phyloP scores from a whole-genome alignment of 768 basidiomycete genomes.

The Pleurotus pulmonarius region DNA sequence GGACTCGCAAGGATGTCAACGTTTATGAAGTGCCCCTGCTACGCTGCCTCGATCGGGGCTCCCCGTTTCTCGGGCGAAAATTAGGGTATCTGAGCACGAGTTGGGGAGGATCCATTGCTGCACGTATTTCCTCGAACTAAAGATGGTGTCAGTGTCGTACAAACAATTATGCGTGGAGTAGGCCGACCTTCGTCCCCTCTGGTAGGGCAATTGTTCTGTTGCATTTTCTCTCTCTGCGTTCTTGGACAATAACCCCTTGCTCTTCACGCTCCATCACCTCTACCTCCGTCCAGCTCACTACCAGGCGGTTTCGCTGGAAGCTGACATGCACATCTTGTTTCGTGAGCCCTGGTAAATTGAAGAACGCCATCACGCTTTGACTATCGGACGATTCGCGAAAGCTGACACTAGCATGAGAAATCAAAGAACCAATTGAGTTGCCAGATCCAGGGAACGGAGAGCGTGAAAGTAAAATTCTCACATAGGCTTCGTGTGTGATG shows the following conservation, averaged over 20 bases:
- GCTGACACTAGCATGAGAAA: conserved; percentile 44
- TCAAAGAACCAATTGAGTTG: conserved; percentile 10
- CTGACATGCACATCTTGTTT: conserved; percentile 78
- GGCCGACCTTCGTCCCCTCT: conserved; percentile 64
- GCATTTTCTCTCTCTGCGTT: conserved; percentile 59
- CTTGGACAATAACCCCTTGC: conserved; percentile 55
- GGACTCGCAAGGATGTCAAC: background rate
- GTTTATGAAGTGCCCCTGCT: background rate
- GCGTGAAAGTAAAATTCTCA: conserved; percentile 1
- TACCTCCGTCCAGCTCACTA: conserved; percentile 64
- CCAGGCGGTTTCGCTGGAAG: conserved; percentile 57
- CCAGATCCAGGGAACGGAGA: conserved; percentile 8
- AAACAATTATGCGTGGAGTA: no score
- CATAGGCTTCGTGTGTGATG: conserved; percentile 5
- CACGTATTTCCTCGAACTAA: conserved; percentile 73
- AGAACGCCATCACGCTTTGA: conserved; percentile 51
- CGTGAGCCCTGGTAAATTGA: conserved; percentile 64
- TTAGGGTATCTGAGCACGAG: conserved; percentile 69
- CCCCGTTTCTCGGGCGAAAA: conserved; percentile 26
- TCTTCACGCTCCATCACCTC: conserved; percentile 62
- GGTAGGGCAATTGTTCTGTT: conserved; percentile 69
- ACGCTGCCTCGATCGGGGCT: conserved; percentile 1
- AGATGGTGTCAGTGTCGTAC: background rate
- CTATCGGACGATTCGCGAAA: conserved; percentile 72
- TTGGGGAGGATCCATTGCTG: conserved; percentile 57